Evolutionary conservation across 2,329 filamentous ascomycete species (phyloP).

Genomic region (Alternaria sp.): DNA sequence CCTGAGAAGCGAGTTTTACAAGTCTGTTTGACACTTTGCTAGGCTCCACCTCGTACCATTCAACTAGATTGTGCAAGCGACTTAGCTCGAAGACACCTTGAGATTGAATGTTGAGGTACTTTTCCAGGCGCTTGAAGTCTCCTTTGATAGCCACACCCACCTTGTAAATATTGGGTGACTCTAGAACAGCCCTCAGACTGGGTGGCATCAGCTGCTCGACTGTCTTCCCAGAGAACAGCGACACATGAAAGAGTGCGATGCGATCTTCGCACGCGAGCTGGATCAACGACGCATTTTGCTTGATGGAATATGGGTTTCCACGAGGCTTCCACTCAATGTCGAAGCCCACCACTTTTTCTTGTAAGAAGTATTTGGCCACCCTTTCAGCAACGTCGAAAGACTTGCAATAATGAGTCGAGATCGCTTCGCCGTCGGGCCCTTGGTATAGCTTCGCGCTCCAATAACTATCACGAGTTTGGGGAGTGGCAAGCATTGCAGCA

Average conservation of each 20-base stretch:
- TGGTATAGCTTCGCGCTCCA: slow-evolving; percentile 75
- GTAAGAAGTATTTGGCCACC: slow-evolving; percentile 70
- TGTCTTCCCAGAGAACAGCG: slow-evolving; percentile 51
- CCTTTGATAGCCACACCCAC: slow-evolving; percentile 75
- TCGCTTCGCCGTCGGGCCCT: slow-evolving; percentile 58
- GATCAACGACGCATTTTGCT: slow-evolving; percentile 83
- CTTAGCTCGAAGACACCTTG: slow-evolving; percentile 80
- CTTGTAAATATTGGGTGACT: slow-evolving; percentile 73
- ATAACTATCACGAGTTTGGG: slow-evolving; percentile 50
- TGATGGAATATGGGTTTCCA: slow-evolving; percentile 59
- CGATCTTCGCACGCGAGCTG: slow-evolving; percentile 80
- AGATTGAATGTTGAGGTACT: slow-evolving; percentile 65
- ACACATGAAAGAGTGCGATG: slow-evolving; percentile 82
- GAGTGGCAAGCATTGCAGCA: slow-evolving; percentile 39
- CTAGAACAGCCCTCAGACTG: slow-evolving; percentile 73
- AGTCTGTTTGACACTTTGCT: slow-evolving; percentile 58
- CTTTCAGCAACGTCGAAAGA: slow-evolving; percentile 71
- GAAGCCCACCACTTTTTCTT: slow-evolving; percentile 78
- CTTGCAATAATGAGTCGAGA: slow-evolving; percentile 80
- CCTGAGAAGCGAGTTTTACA: slow-evolving; percentile 74
- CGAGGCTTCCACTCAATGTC: slow-evolving; percentile 82
- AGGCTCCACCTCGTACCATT: slow-evolving; percentile 60
- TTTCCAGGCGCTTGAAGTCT: slow-evolving; percentile 68
- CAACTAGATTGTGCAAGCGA: slow-evolving; percentile 79
- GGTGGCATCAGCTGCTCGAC: slow-evolving; percentile 69